Conservation (phyloP, 768 basidiomycete genomes). For the Boletales sp. region DNA sequence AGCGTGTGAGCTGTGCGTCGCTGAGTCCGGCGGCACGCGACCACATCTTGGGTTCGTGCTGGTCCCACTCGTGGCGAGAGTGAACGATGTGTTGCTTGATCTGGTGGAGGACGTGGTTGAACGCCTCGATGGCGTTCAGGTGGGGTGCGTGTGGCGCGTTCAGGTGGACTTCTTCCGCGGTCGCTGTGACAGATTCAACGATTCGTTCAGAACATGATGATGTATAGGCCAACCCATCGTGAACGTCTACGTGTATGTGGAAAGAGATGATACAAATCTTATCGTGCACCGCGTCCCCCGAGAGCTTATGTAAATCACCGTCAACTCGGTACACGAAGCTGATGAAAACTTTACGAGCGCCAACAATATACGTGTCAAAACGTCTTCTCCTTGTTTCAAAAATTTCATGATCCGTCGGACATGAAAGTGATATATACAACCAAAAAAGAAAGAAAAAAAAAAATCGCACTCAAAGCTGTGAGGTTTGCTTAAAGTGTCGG, state of each 20-base stretch:
- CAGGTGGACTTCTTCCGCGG: constrained; percentile 52
- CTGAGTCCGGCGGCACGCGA: constrained; percentile 49
- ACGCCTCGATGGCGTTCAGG: constrained; percentile 61
- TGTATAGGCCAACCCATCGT: constrained; percentile 25
- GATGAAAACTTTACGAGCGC: constrained; percentile 4
- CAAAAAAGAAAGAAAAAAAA: background rate
- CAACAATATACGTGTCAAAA: constrained; percentile 25
- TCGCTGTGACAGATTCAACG: constrained; percentile 39
- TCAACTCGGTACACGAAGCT: constrained; percentile 2
- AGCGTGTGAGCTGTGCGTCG: constrained; percentile 50
- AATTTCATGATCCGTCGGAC: constrained; percentile 13
- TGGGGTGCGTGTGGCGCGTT: constrained; percentile 60
- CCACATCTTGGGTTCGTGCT: constrained; percentile 63
- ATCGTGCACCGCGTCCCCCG: constrained; percentile 7
- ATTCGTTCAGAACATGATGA: background rate
- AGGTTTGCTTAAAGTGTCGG: background rate
- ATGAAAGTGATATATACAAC: background rate
- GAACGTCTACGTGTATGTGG: background rate
- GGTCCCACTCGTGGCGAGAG: constrained; percentile 68
- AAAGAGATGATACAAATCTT: constrained; percentile 7
- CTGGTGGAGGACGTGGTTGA: constrained; percentile 45
- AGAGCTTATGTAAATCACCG: constrained; percentile 16
- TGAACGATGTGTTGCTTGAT: constrained; percentile 67
- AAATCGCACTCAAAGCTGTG: background rate
- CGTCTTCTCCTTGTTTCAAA: constrained; percentile 24